These are phyloP conservation scores for Monilinia fructicola DNA, from an alignment of 2,329 filamentous ascomycete genomes.

Conservation along the genomic window DNA sequence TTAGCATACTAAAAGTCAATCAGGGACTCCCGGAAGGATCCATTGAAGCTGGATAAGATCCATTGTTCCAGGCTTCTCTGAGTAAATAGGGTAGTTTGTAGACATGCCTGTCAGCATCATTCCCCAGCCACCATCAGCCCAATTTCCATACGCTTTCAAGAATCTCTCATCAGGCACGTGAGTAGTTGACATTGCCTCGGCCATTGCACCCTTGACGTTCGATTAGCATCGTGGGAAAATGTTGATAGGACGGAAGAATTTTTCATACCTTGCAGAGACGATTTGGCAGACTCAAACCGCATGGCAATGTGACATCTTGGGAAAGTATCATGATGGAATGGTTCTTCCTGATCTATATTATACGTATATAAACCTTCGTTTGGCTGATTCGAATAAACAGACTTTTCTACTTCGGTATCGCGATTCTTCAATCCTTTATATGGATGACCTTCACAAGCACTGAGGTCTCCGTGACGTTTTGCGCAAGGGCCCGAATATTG, in stretches of 20 bases:
- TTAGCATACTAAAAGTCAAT: background rate
- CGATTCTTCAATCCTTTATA: background rate
- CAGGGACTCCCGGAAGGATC: too few species aligned
- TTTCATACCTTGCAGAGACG: conserved; percentile 47
- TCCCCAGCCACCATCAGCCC: conserved; percentile 56
- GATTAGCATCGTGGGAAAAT: background rate
- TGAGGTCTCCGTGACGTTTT: background rate
- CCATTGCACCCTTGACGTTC: conserved; percentile 10
- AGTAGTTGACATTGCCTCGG: conserved; percentile 45
- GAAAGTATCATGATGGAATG: conserved; percentile 27
- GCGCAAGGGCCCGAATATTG: background rate
- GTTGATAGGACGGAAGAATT: background rate
- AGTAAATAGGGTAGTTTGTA: background rate
- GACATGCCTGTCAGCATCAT: conserved; percentile 48
- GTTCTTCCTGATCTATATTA: background rate
- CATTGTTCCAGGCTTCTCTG: too few species aligned
- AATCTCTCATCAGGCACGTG: conserved; percentile 48
- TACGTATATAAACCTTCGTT: background rate
- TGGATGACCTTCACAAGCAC: background rate
- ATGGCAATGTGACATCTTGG: conserved; percentile 42
- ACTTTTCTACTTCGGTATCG: background rate
- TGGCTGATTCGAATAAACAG: background rate
- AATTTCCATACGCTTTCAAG: conserved; percentile 50
- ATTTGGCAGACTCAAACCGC: conserved; percentile 56
- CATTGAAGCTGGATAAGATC: too few species aligned